Percentiles rank a stretch among this genome's conserved stretches.
phyloP scores from a whole-genome alignment of 2,329 filamentous ascomycete genomes.

The Nemania bipapillata region DNA sequence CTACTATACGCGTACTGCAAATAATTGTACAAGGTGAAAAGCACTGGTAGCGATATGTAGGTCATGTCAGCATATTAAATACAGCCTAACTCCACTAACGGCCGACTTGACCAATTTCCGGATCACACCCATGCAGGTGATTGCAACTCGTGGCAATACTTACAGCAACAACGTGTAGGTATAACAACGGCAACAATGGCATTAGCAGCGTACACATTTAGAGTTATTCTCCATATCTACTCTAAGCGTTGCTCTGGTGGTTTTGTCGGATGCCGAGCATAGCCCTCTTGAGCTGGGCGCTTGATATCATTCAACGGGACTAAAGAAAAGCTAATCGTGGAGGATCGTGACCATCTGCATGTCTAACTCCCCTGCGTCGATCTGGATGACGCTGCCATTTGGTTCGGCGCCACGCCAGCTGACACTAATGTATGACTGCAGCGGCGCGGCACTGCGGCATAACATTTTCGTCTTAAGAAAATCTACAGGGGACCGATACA shows the following conservation, averaged over 20 bases:
- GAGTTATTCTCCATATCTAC: neutral
- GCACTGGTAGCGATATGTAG: no score
- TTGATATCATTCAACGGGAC: slow-evolving; percentile 3
- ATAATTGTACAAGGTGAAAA: no score
- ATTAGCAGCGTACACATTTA: no score
- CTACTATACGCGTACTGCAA: neutral
- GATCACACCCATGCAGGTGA: neutral
- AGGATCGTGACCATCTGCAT: slow-evolving; percentile 11
- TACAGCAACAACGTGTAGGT: no score
- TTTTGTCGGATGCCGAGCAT: neutral
- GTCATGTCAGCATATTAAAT: neutral
- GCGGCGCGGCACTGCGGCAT: neutral
- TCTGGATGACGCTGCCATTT: slow-evolving; percentile 10
- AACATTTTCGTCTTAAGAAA: neutral
- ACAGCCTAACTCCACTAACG: neutral
- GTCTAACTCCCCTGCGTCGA: slow-evolving; percentile 10
- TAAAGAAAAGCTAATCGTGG: neutral
- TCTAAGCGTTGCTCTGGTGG: neutral
- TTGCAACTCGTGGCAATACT: neutral
- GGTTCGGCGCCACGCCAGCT: neutral
- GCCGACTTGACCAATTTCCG: neutral
- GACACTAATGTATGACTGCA: slow-evolving; percentile 22
- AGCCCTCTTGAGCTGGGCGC: neutral
- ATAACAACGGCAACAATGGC: no score
- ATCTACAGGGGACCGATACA: neutral